Percentiles rank a stretch among this genome's conserved stretches.
Conservation (phyloP, 2,329 filamentous ascomycete species). For the Cordyceps tenuipes region DNA sequence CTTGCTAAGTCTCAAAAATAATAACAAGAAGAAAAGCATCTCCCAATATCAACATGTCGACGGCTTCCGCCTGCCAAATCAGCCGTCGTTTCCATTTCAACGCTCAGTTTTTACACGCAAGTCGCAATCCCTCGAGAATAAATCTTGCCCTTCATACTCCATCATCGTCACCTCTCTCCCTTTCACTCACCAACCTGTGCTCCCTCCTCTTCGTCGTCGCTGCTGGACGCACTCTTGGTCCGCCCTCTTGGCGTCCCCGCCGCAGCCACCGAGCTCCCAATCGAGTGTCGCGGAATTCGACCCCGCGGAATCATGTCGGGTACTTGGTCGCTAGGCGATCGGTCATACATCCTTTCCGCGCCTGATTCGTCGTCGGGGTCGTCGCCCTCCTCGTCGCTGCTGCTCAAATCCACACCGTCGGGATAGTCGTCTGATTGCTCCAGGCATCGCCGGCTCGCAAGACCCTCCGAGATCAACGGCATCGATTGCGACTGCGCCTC, state of each 20-base stretch:
- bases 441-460: constrained; percentile 26
- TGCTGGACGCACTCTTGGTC: constrained; percentile 25
- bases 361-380: constrained; percentile 29
- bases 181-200: too few species aligned
- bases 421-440: constrained; percentile 35
- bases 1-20: neutral
- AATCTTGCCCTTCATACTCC: neutral
- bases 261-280: constrained; percentile 25
- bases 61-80: too few species aligned
- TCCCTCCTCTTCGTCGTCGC: constrained; percentile 4
- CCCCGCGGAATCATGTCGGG: constrained; percentile 9
- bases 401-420: constrained; percentile 31
- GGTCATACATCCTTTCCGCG: constrained; percentile 24
- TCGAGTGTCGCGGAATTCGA: constrained; percentile 16
- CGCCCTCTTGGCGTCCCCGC: constrained; percentile 22
- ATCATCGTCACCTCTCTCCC: neutral
- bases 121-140: neutral
- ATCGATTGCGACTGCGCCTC: constrained; percentile 21
- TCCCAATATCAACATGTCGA: neutral
- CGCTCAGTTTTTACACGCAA: neutral
- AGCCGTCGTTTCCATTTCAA: neutral
- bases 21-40: neutral
- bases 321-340: constrained; percentile 11
- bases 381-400: constrained; percentile 33
- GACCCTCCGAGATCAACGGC: constrained; percentile 18